These are phyloP conservation scores for Polytrichum formosum DNA, from an alignment of 225 moss, liverwort and hornwort species.

Conservation along the genomic window DNA sequence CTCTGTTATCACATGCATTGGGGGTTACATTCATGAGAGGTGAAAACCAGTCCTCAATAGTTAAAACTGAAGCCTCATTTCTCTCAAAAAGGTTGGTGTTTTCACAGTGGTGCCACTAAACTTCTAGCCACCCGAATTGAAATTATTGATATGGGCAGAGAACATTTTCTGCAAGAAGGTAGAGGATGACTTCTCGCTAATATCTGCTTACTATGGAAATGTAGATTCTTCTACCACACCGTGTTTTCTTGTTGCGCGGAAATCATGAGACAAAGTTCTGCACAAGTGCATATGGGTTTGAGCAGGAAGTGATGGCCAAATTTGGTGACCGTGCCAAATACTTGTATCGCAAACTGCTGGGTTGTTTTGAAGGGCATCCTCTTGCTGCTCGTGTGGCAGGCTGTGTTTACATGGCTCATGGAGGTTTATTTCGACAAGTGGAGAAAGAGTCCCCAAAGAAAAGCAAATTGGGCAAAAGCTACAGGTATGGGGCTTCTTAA, in stretches of 20 bases:
- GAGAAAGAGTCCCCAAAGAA: slow-evolving; percentile 67
- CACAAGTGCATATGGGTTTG: slow-evolving; percentile 97
- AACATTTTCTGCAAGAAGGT: too few relatives aligned
- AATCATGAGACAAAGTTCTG: slow-evolving; percentile 99
- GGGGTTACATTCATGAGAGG: too few relatives aligned
- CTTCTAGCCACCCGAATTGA: too few relatives aligned
- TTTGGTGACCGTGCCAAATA: slow-evolving; percentile 81
- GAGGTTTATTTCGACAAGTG: slow-evolving; percentile 79
- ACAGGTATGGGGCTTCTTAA: slow-evolving; percentile 30
- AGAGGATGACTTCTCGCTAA: too few relatives aligned
- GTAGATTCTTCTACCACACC: slow-evolving; percentile 80
- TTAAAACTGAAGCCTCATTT: too few relatives aligned
- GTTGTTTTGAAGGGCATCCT: slow-evolving; percentile 96
- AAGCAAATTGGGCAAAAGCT: slow-evolving; percentile 54
- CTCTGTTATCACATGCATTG: too few relatives aligned
- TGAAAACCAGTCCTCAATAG: too few relatives aligned
- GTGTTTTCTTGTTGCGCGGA: slow-evolving; percentile 82
- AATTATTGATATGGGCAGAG: too few relatives aligned
- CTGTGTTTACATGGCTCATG: slow-evolving; percentile 93
- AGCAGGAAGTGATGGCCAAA: slow-evolving; percentile 89
- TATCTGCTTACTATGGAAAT: background rate
- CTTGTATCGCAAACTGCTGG: slow-evolving; percentile 83
- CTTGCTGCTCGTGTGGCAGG: slow-evolving; percentile 94
- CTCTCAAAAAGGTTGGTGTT: too few relatives aligned
- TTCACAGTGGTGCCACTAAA: too few relatives aligned